Percentiles rank a stretch among this genome's conserved stretches.
phyloP scores from a whole-genome alignment of 1,139 yeast species.

The Hemisphaericaspora xylofermentans region DNA sequence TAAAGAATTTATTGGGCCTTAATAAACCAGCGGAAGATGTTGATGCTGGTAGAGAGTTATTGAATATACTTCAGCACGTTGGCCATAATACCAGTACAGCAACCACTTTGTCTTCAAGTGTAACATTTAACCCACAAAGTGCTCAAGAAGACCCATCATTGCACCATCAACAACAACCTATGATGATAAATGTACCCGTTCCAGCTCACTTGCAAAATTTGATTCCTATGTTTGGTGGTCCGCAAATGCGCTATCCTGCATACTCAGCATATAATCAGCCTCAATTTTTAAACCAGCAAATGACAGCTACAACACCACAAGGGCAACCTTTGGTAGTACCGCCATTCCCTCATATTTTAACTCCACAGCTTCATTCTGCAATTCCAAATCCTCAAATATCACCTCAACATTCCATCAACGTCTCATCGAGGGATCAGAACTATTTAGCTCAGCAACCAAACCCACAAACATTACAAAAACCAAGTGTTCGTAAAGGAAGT shows the following conservation, averaged over 20 bases:
- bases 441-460: slow-evolving; percentile 28
- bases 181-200: slow-evolving; percentile 13
- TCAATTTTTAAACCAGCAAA: background rate
- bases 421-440: slow-evolving; percentile 1
- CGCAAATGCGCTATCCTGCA: slow-evolving; percentile 12
- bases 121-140: background rate
- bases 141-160: background rate
- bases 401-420: slow-evolving; percentile 3
- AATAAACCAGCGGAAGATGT: slow-evolving; percentile 23
- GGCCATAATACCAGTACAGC: slow-evolving; percentile 17
- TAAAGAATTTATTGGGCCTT: slow-evolving; percentile 64
- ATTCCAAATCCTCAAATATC: background rate
- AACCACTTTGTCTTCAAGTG: background rate
- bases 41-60: slow-evolving; percentile 76
- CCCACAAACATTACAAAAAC: slow-evolving; percentile 44
- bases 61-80: slow-evolving; percentile 60
- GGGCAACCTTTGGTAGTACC: slow-evolving; percentile 9
- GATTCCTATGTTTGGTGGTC: slow-evolving; percentile 22
- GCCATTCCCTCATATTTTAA: slow-evolving; percentile 5
- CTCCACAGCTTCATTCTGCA: slow-evolving; percentile 7
- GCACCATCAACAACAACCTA: slow-evolving; percentile 7
- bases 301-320: slow-evolving; percentile 1
- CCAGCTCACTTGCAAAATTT: slow-evolving; percentile 34
- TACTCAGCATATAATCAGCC: slow-evolving; percentile 11
- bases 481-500: slow-evolving; percentile 18